Percentiles rank a stretch among this genome's conserved stretches.
Conservation (phyloP, 1,284 basidiomycete genomes). For the Trametes pubescens region DNA sequence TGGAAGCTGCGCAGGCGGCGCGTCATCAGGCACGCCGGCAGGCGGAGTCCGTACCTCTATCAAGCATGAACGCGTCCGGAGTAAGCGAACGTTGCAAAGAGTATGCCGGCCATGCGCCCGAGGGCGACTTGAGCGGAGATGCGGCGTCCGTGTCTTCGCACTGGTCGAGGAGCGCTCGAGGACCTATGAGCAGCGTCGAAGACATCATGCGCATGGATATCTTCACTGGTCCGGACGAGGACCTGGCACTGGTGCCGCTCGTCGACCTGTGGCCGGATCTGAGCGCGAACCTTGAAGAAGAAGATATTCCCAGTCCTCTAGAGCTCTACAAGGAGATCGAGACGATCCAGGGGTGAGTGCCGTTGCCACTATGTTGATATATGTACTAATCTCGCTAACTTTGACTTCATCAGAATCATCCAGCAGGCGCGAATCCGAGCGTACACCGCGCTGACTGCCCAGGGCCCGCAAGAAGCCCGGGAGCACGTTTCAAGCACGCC, state of each 20-base stretch:
- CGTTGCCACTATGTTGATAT: too few species aligned
- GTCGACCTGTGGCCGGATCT: slow-evolving; percentile 17
- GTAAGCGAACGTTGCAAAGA: too few species aligned
- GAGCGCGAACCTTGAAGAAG: background rate
- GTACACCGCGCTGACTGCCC: background rate
- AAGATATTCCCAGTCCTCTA: slow-evolving; percentile 3
- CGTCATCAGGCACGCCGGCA: too few species aligned
- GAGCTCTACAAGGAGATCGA: slow-evolving; percentile 6
- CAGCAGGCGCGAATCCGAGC: background rate
- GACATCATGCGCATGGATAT: background rate
- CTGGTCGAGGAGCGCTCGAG: background rate
- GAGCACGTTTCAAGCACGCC: too few species aligned
- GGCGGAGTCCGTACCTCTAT: too few species aligned
- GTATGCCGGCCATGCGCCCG: too few species aligned
- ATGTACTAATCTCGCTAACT: background rate
- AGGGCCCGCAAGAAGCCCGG: too few species aligned
- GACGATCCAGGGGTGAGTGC: background rate
- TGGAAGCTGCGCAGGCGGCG: too few species aligned
- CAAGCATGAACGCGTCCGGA: too few species aligned
- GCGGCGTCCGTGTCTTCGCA: too few species aligned
- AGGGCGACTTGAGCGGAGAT: too few species aligned
- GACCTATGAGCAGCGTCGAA: background rate
- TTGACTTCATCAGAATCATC: background rate
- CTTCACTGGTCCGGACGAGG: slow-evolving; percentile 2
- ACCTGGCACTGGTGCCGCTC: slow-evolving; percentile 5